These are phyloP conservation scores for Trichophyton simii DNA, from an alignment of 2,329 filamentous ascomycete genomes.

Conservation along the genomic window DNA sequence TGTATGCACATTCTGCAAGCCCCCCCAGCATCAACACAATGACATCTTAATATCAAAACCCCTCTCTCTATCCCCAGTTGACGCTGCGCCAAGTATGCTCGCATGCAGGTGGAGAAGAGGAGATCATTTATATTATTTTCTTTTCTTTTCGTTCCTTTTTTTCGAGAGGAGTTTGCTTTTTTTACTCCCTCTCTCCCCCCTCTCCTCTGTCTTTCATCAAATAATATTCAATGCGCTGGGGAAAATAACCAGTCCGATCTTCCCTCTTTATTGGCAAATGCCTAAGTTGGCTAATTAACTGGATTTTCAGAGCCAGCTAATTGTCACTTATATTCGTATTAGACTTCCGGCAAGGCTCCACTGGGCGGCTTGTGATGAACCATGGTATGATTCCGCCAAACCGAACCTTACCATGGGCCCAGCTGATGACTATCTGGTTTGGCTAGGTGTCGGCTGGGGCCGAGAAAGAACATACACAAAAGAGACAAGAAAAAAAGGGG, in stretches of 20 bases:
- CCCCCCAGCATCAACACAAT: not conserved
- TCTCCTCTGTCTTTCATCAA: not conserved
- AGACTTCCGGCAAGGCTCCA: conserved; percentile 6
- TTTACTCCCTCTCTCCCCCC: not conserved
- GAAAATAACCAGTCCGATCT: not conserved
- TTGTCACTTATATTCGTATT: not conserved
- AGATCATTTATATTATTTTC: not conserved
- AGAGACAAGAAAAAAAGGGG: not conserved
- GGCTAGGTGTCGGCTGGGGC: not conserved
- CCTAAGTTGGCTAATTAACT: not conserved
- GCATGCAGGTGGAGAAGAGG: not conserved
- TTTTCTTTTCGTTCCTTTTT: not conserved
- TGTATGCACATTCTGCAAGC: not conserved
- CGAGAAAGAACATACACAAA: not conserved
- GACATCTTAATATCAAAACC: not conserved
- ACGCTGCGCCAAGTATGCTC: not conserved
- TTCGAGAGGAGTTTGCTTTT: not conserved
- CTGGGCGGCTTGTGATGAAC: conserved; percentile 4
- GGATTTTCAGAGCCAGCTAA: not conserved
- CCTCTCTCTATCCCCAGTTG: not conserved
- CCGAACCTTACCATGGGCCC: not conserved
- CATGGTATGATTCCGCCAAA: conserved; percentile 5
- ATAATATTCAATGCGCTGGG: not conserved
- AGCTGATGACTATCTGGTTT: not conserved
- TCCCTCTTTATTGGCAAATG: not conserved